Conservation (phyloP, 208 protist species). For the Acanthamoeba royreba region DNA sequence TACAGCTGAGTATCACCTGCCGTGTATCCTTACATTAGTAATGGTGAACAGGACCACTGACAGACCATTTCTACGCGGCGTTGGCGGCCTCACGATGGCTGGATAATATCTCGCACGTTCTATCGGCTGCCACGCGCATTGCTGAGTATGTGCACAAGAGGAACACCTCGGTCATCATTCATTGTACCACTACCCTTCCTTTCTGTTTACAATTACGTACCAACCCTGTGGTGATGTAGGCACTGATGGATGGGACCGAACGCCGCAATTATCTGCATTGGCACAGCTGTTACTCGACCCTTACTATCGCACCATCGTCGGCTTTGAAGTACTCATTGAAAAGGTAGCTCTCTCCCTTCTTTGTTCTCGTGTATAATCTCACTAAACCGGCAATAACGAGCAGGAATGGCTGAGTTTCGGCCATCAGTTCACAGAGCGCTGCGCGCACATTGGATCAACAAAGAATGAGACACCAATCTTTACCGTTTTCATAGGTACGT, state of each 20-base stretch:
- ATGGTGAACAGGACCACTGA: neutral
- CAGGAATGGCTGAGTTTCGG: slow-evolving; percentile 31
- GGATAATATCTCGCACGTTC: neutral
- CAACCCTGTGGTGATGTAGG: neutral
- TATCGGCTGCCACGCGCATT: neutral
- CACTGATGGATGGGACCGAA: slow-evolving; percentile 92
- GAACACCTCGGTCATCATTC: neutral
- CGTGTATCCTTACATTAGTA: neutral
- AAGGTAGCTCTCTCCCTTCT: neutral
- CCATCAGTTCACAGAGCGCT: neutral
- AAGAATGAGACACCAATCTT: neutral
- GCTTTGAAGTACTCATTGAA: slow-evolving; percentile 73
- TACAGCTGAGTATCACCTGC: neutral
- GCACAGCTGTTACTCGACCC: slow-evolving; percentile 38
- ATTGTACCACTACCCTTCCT: neutral
- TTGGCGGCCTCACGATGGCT: neutral
- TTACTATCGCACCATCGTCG: slow-evolving; percentile 37
- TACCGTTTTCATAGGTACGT: neutral
- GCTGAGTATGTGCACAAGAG: neutral
- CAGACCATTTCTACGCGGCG: neutral
- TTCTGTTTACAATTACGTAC: neutral
- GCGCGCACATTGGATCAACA: neutral
- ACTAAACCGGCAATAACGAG: neutral
- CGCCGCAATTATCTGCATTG: slow-evolving; percentile 66
- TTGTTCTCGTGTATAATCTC: neutral